Percentiles rank a stretch among this genome's conserved stretches.
These are phyloP conservation scores for Aspergillus amoenus DNA, from an alignment of 2,329 filamentous ascomycete species.

Conservation along the genomic window DNA sequence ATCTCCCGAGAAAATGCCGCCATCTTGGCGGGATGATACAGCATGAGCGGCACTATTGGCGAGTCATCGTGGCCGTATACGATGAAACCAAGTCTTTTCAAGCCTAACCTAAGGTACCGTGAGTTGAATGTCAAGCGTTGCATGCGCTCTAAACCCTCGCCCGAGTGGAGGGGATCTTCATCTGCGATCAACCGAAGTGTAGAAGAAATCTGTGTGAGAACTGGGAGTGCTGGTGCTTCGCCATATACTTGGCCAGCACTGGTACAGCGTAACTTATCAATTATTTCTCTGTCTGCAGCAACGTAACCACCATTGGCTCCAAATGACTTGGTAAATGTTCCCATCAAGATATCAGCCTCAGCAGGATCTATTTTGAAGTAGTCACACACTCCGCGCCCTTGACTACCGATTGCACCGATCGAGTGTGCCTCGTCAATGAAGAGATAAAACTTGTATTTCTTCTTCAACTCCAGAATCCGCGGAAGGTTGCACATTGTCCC, in stretches of 20 bases:
- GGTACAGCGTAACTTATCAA: slow-evolving; percentile 79
- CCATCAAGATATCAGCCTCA: slow-evolving; percentile 92
- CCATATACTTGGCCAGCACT: slow-evolving; percentile 83
- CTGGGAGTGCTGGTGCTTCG: slow-evolving; percentile 79
- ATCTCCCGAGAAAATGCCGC: slow-evolving; percentile 96
- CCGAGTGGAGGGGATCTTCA: slow-evolving; percentile 66
- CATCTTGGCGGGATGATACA: slow-evolving; percentile 96
- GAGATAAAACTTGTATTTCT: slow-evolving; percentile 91
- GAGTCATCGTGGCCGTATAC: slow-evolving; percentile 95
- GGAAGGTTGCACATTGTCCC: slow-evolving; percentile 95
- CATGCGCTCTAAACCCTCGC: slow-evolving; percentile 87
- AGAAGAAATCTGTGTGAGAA: slow-evolving; percentile 83
- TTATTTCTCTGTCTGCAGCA: slow-evolving; percentile 80
- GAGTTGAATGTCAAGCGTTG: slow-evolving; percentile 96
- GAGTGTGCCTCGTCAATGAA: slow-evolving; percentile 96
- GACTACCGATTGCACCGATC: slow-evolving; percentile 82
- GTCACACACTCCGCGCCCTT: slow-evolving; percentile 90
- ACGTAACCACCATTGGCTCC: slow-evolving; percentile 95
- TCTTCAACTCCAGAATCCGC: slow-evolving; percentile 77
- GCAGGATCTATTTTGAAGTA: slow-evolving; percentile 86
- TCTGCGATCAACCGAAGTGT: slow-evolving; percentile 83
- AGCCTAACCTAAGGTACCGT: slow-evolving; percentile 85
- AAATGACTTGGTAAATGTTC: slow-evolving; percentile 94
- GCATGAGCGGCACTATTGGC: slow-evolving; percentile 85
- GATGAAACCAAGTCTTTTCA: slow-evolving; percentile 92